A percentile compares a stretch with the other conserved stretches of the same genome.
Evolutionary conservation across 2,329 filamentous ascomycete genomes (phyloP).

Genomic region (Fusarium bulbicola): DNA sequence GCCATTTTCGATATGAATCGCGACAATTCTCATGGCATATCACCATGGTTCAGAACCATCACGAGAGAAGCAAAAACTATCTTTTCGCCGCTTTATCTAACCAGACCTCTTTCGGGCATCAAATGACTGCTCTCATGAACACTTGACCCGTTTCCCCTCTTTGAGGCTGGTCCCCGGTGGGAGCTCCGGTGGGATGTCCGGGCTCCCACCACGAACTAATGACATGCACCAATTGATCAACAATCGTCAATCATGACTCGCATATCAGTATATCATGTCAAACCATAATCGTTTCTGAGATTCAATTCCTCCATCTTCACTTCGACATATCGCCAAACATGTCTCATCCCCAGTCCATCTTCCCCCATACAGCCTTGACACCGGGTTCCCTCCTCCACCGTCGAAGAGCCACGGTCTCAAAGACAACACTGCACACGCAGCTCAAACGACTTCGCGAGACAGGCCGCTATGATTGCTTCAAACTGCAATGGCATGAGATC

Average conservation of each 20-base stretch:
- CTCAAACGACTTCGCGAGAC: conserved; percentile 60
- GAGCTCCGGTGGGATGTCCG: not conserved
- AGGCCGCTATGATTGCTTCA: conserved; percentile 67
- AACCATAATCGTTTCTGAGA: accelerated
- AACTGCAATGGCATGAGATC: conserved; percentile 63
- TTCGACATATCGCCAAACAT: not conserved
- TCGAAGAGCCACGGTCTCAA: conserved; percentile 2
- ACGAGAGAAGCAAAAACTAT: too few species aligned
- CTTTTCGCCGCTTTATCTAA: not conserved
- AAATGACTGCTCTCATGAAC: not conserved
- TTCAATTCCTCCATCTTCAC: accelerated
- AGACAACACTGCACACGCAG: conserved; percentile 50
- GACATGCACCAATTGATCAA: not conserved
- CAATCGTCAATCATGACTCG: not conserved
- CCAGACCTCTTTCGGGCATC: not conserved
- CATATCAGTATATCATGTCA: not conserved
- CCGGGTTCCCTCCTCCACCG: conserved; percentile 1
- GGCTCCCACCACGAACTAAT: not conserved
- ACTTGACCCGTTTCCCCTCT: not conserved
- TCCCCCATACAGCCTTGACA: conserved; percentile 5
- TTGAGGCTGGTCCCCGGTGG: not conserved
- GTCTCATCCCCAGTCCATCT: conserved; percentile 27
- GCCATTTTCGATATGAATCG: accelerated
- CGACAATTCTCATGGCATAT: too few species aligned
- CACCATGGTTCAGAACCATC: too few species aligned